Base-by-base conservation (phyloP, 192 early-diverging fungal genomes). In the Backusella psychrophila region DNA sequence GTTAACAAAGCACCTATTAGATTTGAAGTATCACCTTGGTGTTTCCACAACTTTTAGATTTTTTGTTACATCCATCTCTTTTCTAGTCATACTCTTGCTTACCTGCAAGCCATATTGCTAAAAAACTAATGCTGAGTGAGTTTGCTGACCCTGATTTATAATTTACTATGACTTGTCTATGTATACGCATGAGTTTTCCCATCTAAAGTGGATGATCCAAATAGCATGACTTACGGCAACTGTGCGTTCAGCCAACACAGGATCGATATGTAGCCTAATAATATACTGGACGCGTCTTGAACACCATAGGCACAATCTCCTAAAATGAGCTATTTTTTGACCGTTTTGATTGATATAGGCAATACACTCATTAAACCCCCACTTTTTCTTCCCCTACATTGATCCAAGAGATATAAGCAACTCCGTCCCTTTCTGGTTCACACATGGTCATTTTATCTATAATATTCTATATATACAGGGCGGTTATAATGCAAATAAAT, bases 221-320 rank as follows among this genome's bases (percentile, higher is more conserved):
- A 23, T 12, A 59, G 11, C 11, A 12, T 2, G 29, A 88, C 85
- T 80, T 91, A 92, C 82, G 91, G 92, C 38, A 92, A 75, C 81
- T 93, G 92, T 19, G 92, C 92, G 82, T 89, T 92, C 35, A 93
- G 42, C 92, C 91, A 93, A 73, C 84, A 91, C n/a, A 81, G 65
- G 63, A 92, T 89, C 0, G 91, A 92, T 6, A 80, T 35, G 69
- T 91, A 92, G 33, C 91, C 90, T 79, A 87, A 36, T 29, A 86
- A 15, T 21, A 84, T 9, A 80, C 86, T 87, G 12, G 44, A 67
- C 39, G 83, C 76, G 41, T 82, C 80, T 67, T 80, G 78, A 6
- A 73, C 68, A 0, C 80, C 83, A 21, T 85, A 86, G 5, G 82
- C 75, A 72, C 88, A 89, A 75, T 85, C 81, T 39, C 86, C 85